Evolutionary conservation across 2,329 filamentous ascomycete species (phyloP).

Genomic region (Cladosporium sp.): DNA sequence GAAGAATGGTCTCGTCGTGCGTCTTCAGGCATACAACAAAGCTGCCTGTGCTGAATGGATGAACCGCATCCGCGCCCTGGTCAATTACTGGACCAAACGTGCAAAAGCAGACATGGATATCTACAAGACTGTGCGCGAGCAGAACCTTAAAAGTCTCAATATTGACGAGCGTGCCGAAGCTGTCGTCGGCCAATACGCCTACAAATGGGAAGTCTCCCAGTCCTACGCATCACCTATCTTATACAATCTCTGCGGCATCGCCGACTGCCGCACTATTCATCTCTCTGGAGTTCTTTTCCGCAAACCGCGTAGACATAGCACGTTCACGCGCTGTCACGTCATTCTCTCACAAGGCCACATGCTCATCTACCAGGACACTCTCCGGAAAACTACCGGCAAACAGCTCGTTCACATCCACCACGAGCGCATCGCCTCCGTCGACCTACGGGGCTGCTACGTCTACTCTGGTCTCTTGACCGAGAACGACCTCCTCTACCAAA

Average conservation of each 20-base stretch:
- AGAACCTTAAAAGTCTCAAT: slow-evolving; percentile 56
- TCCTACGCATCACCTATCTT: slow-evolving; percentile 59
- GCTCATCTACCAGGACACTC: slow-evolving; percentile 58
- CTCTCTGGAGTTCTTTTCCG: slow-evolving; percentile 61
- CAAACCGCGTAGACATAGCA: slow-evolving; percentile 59
- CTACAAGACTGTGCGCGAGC: slow-evolving; percentile 53
- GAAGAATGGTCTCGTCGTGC: slow-evolving; percentile 58
- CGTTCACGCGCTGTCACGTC: slow-evolving; percentile 58
- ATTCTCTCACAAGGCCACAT: slow-evolving; percentile 58
- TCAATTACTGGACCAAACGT: slow-evolving; percentile 60
- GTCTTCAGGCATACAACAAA: slow-evolving; percentile 53
- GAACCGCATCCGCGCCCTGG: slow-evolving; percentile 51
- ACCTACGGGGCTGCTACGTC: slow-evolving; percentile 61
- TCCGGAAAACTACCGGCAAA: slow-evolving; percentile 53
- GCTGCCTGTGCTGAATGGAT: slow-evolving; percentile 60
- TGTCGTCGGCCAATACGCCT: slow-evolving; percentile 60
- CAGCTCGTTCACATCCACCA: slow-evolving; percentile 59
- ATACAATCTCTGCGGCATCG: slow-evolving; percentile 66
- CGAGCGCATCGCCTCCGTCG: slow-evolving; percentile 55
- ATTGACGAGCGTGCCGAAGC: slow-evolving; percentile 66
- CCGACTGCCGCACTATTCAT: slow-evolving; percentile 58
- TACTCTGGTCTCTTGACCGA: slow-evolving; percentile 62
- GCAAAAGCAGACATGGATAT: slow-evolving; percentile 53
- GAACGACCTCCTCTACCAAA: slow-evolving; percentile 59
- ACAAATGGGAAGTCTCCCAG: slow-evolving; percentile 65